Conservation (phyloP, 148 eudicot species). For the Rhododendron williamsianum region DNA sequence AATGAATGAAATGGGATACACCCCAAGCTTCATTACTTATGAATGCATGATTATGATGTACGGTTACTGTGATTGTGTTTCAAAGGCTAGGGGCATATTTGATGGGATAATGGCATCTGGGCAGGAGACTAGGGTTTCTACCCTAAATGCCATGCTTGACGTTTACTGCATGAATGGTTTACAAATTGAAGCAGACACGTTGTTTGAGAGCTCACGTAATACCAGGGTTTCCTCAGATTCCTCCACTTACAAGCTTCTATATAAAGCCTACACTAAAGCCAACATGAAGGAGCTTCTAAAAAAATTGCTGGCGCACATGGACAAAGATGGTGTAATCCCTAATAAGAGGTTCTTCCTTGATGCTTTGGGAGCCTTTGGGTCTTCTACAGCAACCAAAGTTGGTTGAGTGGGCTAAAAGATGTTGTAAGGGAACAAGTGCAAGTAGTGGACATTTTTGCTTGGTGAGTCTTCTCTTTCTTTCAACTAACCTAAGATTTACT, state of each 20-base stretch:
- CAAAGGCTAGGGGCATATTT: slow-evolving; percentile 71
- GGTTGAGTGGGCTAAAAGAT: slow-evolving; percentile 6
- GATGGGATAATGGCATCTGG: slow-evolving; percentile 47
- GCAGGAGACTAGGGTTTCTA: slow-evolving; percentile 62
- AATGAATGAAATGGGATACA: slow-evolving; percentile 61
- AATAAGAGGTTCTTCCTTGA: slow-evolving; percentile 61
- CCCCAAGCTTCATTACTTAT: slow-evolving; percentile 68
- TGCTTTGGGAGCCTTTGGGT: slow-evolving; percentile 70
- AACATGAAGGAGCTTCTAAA: slow-evolving; percentile 62
- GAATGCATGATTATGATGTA: slow-evolving; percentile 85
- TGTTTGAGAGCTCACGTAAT: slow-evolving; percentile 48
- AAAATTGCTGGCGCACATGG: slow-evolving; percentile 59
- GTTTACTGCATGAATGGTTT: slow-evolving; percentile 79
- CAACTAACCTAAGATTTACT: neutral
- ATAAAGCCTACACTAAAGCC: slow-evolving; percentile 86
- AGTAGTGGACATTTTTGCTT: neutral
- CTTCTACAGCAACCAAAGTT: slow-evolving; percentile 30
- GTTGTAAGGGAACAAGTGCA: slow-evolving; percentile 3
- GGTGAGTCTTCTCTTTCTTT: neutral
- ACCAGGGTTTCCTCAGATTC: slow-evolving; percentile 44
- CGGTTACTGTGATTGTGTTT: slow-evolving; percentile 67
- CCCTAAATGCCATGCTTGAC: slow-evolving; percentile 88
- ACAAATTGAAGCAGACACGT: slow-evolving; percentile 63
- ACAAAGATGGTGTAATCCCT: slow-evolving; percentile 58
- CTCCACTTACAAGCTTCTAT: slow-evolving; percentile 82